Evolutionary conservation across 805 yeast species (phyloP), one percentile per base, ranked within the genome.

Genomic region (Metschnikowia borealis): DNA sequence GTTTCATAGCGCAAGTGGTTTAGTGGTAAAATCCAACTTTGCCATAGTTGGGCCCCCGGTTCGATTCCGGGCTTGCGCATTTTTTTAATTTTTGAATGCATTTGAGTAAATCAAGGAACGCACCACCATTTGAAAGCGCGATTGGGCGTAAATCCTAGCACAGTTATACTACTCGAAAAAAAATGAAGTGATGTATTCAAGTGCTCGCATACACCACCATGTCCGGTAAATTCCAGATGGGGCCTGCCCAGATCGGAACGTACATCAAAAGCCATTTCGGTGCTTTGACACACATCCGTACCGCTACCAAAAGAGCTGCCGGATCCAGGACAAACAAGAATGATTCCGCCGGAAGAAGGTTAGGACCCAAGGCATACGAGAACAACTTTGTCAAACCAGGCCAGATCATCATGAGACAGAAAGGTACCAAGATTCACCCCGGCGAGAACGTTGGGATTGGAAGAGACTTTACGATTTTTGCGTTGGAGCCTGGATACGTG

Each of bases 291-390:
- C 83, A 77, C 52, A 81, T 89, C 13, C 89, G 99, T 78, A 83
- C 83, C 18, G 96, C 99, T 26, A 89, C 97, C 14, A 94, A 94
- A 70, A 86, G 84, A 66, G 97, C 94, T 6, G 89, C 95, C 18
- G 97, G 97, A 60, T 89, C 97, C n/a, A 87, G 83, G 70, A 87
- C 97, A 15, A 87, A 87, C 58, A 91, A 87, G 82, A 85, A 86
- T 65, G 97, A 91, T 67, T 91, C 99, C 14, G 89, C 89, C 3
- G 99, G 99, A 75, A 83, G 95, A 68, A 78, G 98, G 64, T 73
- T 94, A 46, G 99, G 99, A 23, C 87, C 95, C 34, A 94, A 94
- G 71, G 87, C 79, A 45, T 81, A 85, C 54, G 97, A 92, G 62
- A 90, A 94, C 38, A 76, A 81, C 63, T 72, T 66, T 43, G 96